These are phyloP conservation scores for Penicillium janthinellum DNA, from an alignment of 2,329 filamentous ascomycete species.

Conservation along the genomic window DNA sequence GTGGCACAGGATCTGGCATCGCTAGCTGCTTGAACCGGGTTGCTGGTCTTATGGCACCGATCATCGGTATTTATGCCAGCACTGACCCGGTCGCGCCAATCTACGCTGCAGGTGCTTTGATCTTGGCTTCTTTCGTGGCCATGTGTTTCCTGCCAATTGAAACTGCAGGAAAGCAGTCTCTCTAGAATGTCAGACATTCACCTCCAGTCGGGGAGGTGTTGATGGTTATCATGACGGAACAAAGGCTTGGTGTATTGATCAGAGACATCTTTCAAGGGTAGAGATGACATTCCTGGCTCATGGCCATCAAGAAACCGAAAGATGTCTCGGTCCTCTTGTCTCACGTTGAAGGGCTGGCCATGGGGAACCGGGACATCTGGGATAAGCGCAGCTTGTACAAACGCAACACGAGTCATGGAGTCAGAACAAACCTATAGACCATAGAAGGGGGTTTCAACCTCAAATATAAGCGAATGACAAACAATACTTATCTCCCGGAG, in stretches of 20 bases:
- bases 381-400: too few species aligned
- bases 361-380: too few species aligned
- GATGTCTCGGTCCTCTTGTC: too few species aligned
- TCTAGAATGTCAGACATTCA: conserved; percentile 28
- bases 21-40: conserved; percentile 48
- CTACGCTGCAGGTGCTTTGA: conserved; percentile 46
- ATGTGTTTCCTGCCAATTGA: conserved; percentile 49
- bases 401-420: background rate
- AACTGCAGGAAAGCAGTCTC: conserved; percentile 43
- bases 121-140: conserved; percentile 45
- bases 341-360: too few species aligned
- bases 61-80: conserved; percentile 45
- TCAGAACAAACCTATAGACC: background rate
- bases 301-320: too few species aligned
- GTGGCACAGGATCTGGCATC: conserved; percentile 57
- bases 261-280: too few species aligned
- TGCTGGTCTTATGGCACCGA: conserved; percentile 45
- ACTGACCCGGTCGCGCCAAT: conserved; percentile 44
- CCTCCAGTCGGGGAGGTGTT: too few species aligned
- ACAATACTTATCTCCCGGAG: background rate
- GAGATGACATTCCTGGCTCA: too few species aligned
- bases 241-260: too few species aligned
- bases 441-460: too few species aligned
- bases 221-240: too few species aligned
- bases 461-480: background rate